Conservation (phyloP, 257 asterid species). For the Solanum tacnaense region DNA sequence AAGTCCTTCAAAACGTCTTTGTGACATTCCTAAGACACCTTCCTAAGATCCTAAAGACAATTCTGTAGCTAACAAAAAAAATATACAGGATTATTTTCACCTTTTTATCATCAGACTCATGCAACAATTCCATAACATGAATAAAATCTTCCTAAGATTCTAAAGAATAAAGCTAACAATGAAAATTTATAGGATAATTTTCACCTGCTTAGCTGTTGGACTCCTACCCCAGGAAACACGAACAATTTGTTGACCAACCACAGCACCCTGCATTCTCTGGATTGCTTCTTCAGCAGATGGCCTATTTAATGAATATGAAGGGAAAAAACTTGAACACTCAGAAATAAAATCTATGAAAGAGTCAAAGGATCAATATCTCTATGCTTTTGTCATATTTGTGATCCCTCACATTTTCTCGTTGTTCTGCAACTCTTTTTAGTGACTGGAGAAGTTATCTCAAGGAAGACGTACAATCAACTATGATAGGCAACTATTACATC, state of each 20-base stretch:
- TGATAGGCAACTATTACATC: neutral
- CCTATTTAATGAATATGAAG: constrained; percentile 23
- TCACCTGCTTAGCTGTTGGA: constrained; percentile 74
- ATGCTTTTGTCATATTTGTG: neutral
- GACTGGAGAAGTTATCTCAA: neutral
- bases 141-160: neutral
- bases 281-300: constrained; percentile 89
- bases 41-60: neutral
- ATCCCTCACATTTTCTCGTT: neutral
- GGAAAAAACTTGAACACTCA: neutral
- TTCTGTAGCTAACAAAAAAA: neutral
- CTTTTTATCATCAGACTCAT: neutral
- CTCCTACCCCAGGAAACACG: constrained; percentile 95
- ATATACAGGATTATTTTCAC: neutral
- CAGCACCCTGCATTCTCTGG: constrained; percentile 85
- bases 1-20: neutral
- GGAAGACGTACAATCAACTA: neutral
- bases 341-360: neutral
- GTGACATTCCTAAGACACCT: neutral
- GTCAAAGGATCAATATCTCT: neutral
- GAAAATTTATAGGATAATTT: neutral
- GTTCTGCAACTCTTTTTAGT: neutral
- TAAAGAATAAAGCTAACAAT: neutral
- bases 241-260: constrained; percentile 84
- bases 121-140: neutral